These are phyloP conservation scores for Suillus cothurnatus DNA, from an alignment of 768 basidiomycete genomes.

Conservation along the genomic window DNA sequence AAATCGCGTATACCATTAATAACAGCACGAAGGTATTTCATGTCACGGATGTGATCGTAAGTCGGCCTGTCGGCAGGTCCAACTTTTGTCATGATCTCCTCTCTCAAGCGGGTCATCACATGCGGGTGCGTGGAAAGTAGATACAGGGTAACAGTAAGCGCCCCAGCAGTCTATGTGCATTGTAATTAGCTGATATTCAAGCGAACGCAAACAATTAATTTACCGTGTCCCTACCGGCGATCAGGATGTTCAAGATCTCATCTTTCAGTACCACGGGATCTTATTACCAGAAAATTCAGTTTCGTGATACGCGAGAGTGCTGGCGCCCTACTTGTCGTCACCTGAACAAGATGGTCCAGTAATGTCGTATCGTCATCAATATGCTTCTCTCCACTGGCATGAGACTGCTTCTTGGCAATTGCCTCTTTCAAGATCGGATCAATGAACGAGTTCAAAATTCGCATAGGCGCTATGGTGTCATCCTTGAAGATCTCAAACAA, in stretches of 20 bases:
- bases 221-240: conserved; percentile 30
- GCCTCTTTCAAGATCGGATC: conserved; percentile 49
- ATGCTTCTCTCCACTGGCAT: conserved; percentile 22
- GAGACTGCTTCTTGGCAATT: conserved; percentile 41
- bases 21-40: conserved; percentile 66
- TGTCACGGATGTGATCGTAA: conserved; percentile 56
- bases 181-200: conserved; percentile 35
- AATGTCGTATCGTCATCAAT: conserved; percentile 41
- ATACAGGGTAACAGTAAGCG: conserved; percentile 41
- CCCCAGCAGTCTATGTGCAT: conserved; percentile 37
- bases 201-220: background rate
- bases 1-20: conserved; percentile 50
- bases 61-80: conserved; percentile 51
- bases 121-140: conserved; percentile 52
- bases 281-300: conserved; percentile 8
- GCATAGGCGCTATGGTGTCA: conserved; percentile 49
- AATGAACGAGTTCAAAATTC: conserved; percentile 52
- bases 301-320: conserved; percentile 34
- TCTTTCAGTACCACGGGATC: conserved; percentile 33
- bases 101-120: conserved; percentile 47
- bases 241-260: conserved; percentile 37
- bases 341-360: conserved; percentile 56
- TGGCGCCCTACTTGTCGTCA: conserved; percentile 41
- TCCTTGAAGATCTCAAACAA: conserved; percentile 52
- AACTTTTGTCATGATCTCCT: conserved; percentile 56